Conservation (phyloP, 495 filamentous ascomycete genomes). For the Talaromyces proteolyticus region DNA sequence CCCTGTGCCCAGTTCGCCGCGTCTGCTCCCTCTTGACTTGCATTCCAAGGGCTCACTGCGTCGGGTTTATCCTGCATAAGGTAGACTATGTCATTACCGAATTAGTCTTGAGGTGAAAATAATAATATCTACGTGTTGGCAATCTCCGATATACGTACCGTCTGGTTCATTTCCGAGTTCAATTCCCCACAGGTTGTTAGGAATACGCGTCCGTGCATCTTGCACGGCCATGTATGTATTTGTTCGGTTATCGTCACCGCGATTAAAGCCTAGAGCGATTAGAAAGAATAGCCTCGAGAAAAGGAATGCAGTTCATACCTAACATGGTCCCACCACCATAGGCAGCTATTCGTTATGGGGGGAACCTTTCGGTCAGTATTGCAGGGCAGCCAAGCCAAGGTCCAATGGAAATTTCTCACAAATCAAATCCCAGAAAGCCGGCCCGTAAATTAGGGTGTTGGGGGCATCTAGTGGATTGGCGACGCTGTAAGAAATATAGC, state of each 20-base stretch:
- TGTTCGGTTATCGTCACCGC: neutral
- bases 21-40: constrained; percentile 1
- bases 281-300: neutral
- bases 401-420: neutral
- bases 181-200: neutral
- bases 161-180: neutral
- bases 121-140: too few relatives aligned
- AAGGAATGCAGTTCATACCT: neutral
- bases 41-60: neutral
- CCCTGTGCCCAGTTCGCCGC: neutral
- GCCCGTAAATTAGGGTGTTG: neutral
- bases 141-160: too few relatives aligned
- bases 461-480: neutral
- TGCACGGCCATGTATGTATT: neutral
- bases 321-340: neutral
- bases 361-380: too few relatives aligned
- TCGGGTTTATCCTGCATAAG: neutral
- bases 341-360: neutral
- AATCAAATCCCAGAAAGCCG: neutral
- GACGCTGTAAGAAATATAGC: neutral
- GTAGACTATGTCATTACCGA: too few relatives aligned
- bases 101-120: too few relatives aligned
- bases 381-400: neutral
- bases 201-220: neutral
- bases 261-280: neutral